These are phyloP conservation scores for Monosporozyma aerobia DNA, from an alignment of 805 yeast species.

Conservation along the genomic window DNA sequence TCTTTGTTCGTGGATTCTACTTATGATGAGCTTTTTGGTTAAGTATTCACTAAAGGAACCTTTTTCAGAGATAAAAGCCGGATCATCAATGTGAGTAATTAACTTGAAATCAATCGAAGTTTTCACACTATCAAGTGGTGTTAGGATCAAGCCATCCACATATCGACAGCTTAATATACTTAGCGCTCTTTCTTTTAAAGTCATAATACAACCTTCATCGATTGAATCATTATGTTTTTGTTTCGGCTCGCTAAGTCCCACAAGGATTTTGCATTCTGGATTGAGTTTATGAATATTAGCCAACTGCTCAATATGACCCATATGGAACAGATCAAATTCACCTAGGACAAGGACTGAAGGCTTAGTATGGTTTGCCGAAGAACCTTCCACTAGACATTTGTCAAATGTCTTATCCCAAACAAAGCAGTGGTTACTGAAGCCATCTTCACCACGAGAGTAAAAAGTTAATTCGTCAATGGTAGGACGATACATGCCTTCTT, in stretches of 20 bases:
- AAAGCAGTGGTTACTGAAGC: constrained; percentile 42
- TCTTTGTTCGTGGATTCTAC: constrained; percentile 61
- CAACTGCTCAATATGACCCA: constrained; percentile 81
- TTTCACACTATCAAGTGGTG: constrained; percentile 1
- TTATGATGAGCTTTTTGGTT: constrained; percentile 61
- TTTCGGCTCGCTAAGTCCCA: constrained; percentile 32
- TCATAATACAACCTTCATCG: constrained; percentile 60
- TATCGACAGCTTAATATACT: constrained; percentile 83
- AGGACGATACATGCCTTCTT: constrained; percentile 5
- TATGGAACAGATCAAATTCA: constrained; percentile 84
- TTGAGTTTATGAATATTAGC: constrained; percentile 37
- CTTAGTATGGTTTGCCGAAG: constrained; percentile 7
- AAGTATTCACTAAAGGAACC: constrained; percentile 54
- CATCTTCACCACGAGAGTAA: constrained; percentile 61
- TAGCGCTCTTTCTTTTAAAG: constrained; percentile 70
- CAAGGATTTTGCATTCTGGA: constrained; percentile 41
- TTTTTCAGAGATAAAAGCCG: constrained; percentile 13
- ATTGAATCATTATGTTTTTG: constrained; percentile 28
- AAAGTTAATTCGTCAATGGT: constrained; percentile 22
- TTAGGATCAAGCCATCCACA: constrained; percentile 67
- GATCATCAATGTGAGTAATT: background rate
- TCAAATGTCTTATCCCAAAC: constrained; percentile 42
- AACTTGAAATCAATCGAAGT: background rate
- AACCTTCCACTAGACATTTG: constrained; percentile 22
- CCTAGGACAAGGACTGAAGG: constrained; percentile 44